Conservation (phyloP, 768 basidiomycete species). For the Suillus paluster region DNA sequence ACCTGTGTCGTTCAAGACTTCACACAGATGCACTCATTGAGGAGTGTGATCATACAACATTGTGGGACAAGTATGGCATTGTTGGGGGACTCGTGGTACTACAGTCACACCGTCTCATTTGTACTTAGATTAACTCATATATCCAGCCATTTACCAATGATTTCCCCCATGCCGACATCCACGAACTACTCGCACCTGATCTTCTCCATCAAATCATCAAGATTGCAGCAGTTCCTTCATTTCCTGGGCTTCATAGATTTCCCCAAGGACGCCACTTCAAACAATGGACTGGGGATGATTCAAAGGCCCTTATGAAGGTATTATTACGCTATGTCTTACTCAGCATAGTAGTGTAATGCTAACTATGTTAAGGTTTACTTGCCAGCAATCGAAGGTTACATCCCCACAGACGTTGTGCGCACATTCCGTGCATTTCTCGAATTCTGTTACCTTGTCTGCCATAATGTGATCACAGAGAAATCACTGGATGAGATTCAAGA, state of each 20-base stretch:
- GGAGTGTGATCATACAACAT: slow-evolving; percentile 26
- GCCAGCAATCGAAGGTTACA: not conserved
- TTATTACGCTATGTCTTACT: not conserved
- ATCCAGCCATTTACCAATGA: slow-evolving; percentile 12
- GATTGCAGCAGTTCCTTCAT: not conserved
- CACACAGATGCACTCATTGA: slow-evolving; percentile 30
- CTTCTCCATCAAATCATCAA: slow-evolving; percentile 32
- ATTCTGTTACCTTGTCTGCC: slow-evolving; percentile 25
- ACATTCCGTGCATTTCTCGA: slow-evolving; percentile 28
- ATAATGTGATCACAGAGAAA: slow-evolving; percentile 16
- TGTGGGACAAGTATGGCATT: slow-evolving; percentile 43
- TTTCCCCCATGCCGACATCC: slow-evolving; percentile 30
- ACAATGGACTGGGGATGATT: slow-evolving; percentile 28
- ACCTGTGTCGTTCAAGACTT: slow-evolving; percentile 23
- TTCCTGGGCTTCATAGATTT: slow-evolving; percentile 19
- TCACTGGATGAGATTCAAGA: slow-evolving; percentile 18
- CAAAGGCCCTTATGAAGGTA: slow-evolving; percentile 30
- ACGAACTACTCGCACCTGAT: slow-evolving; percentile 40
- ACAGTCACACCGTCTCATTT: not conserved
- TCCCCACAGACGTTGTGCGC: slow-evolving; percentile 5
- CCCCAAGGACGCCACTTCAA: slow-evolving; percentile 21
- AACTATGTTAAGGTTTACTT: not conserved
- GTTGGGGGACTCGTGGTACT: slow-evolving; percentile 36
- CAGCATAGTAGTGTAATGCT: too few relatives aligned
- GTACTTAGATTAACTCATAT: slow-evolving; percentile 4